phyloP scores from a whole-genome alignment of 257 asterid genomes.

The Gentiana straminea region DNA sequence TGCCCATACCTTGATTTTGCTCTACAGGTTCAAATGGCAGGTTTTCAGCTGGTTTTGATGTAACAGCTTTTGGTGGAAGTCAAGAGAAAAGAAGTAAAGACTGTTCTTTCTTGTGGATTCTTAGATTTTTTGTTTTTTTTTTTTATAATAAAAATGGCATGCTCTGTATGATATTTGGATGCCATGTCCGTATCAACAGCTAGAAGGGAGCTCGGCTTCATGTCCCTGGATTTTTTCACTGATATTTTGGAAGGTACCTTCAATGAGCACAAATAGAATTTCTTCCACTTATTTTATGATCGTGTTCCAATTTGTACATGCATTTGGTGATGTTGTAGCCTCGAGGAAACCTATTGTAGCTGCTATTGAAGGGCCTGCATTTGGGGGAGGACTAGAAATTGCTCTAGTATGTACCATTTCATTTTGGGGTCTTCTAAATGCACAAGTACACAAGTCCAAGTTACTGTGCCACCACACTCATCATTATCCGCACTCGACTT shows the following conservation, averaged over 20 bases:
- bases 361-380: conserved; percentile 56
- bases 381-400: conserved; percentile 61
- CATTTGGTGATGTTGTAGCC: conserved; percentile 21
- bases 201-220: conserved; percentile 27
- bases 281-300: background rate
- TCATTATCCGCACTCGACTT: too few relatives aligned
- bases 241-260: conserved; percentile 39
- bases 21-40: conserved; percentile 32
- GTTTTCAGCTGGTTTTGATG: conserved; percentile 46
- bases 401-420: conserved; percentile 38
- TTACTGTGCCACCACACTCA: too few relatives aligned
- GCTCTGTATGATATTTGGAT: too few relatives aligned
- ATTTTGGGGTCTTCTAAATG: too few relatives aligned
- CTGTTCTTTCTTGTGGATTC: conserved; percentile 2
- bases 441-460: too few relatives aligned
- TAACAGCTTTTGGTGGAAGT: conserved; percentile 28
- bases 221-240: conserved; percentile 33
- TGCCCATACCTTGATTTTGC: background rate
- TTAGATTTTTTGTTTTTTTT: conserved; percentile 2
- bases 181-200: conserved; percentile 16
- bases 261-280: background rate
- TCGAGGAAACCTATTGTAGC: conserved; percentile 55
- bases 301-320: background rate
- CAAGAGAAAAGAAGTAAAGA: conserved; percentile 27
- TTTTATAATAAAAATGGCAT: too few relatives aligned